phyloP scores from a whole-genome alignment of 768 basidiomycete species.

The Hirschioporus abietinus region DNA sequence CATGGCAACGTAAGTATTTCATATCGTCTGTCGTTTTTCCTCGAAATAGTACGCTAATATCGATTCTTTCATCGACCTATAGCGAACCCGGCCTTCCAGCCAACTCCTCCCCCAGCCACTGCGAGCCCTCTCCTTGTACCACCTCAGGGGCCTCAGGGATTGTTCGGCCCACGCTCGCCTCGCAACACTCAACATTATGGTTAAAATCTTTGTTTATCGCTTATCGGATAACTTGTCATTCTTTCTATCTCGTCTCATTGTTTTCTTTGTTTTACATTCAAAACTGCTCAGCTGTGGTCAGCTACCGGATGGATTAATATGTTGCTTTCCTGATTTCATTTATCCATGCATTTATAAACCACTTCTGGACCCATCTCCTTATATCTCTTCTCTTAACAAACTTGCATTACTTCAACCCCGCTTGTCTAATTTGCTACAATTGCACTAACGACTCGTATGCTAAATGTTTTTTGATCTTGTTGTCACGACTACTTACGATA shows the following conservation, averaged over 20 bases:
- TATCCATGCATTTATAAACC: no score
- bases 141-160: constrained; percentile 51
- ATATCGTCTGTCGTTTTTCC: not conserved
- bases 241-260: not conserved
- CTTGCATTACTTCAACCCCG: not conserved
- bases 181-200: constrained; percentile 26
- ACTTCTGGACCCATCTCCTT: no score
- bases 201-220: not conserved
- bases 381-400: not conserved
- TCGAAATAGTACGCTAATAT: constrained; percentile 4
- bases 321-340: not conserved
- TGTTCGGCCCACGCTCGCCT: constrained; percentile 78
- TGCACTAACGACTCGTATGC: not conserved
- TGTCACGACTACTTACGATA: not conserved
- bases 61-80: constrained; percentile 8
- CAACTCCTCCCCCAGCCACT: constrained; percentile 57
- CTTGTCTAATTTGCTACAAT: not conserved
- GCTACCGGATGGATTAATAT: not conserved
- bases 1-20: constrained; percentile 34
- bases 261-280: not conserved
- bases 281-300: not conserved
- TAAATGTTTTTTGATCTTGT: not conserved
- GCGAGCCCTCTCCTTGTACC: constrained; percentile 55
- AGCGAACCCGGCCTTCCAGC: constrained; percentile 56
- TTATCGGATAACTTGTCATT: not conserved